Conservation (phyloP, 192 early-diverging fungal genomes). For the Entomortierella lignicola region DNA sequence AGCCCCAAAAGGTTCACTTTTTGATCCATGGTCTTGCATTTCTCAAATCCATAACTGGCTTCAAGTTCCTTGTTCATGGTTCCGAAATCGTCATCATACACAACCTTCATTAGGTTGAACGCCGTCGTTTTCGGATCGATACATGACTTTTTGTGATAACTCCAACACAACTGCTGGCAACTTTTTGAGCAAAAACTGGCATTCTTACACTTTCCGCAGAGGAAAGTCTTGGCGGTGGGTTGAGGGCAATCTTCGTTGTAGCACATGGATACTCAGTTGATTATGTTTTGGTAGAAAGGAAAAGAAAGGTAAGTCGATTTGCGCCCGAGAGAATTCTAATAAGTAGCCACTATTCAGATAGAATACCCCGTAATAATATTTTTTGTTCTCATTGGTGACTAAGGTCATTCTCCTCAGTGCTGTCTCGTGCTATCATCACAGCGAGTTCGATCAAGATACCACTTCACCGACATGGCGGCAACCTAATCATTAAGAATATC, state of each 20-base stretch:
- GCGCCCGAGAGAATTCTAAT: too few species aligned
- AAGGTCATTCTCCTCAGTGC: too few species aligned
- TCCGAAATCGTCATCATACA: not conserved
- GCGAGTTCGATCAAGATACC: too few species aligned
- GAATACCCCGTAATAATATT: too few species aligned
- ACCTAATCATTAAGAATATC: too few species aligned
- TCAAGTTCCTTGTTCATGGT: not conserved
- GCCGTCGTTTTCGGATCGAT: not conserved
- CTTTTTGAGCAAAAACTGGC: not conserved
- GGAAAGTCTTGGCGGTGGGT: not conserved
- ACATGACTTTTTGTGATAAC: not conserved
- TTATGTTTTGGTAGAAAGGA: not conserved
- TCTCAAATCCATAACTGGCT: constrained; percentile 10
- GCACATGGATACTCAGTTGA: not conserved
- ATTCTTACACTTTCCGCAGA: not conserved
- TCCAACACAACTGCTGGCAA: not conserved
- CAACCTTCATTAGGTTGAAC: not conserved
- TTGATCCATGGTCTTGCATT: not conserved
- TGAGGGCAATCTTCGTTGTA: not conserved
- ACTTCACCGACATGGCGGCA: too few species aligned
- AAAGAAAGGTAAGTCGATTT: too few species aligned
- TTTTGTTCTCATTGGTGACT: too few species aligned
- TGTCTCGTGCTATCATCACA: too few species aligned
- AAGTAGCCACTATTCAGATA: too few species aligned
- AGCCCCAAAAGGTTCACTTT: not conserved